These are phyloP conservation scores for Chaetomidium leptoderma DNA, from an alignment of 495 filamentous ascomycete genomes.

Conservation along the genomic window DNA sequence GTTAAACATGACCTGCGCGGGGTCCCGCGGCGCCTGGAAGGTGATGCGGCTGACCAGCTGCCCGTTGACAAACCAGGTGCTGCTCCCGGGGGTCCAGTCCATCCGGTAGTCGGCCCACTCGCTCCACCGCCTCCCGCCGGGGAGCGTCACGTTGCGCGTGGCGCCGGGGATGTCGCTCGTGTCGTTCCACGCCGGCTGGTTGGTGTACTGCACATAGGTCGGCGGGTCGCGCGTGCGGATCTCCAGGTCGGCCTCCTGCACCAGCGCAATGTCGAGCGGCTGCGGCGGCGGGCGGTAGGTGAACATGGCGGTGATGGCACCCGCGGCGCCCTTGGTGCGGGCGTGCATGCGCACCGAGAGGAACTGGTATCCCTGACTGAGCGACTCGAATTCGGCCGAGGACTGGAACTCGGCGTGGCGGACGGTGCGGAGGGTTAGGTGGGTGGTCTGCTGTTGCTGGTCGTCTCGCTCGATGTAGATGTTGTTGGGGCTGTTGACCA, in stretches of 20 bases:
- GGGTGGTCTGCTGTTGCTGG: conserved; percentile 39
- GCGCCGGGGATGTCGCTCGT: conserved; percentile 44
- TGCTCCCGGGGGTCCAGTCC: conserved; percentile 61
- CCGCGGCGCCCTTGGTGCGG: conserved; percentile 47
- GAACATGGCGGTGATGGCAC: conserved; percentile 43
- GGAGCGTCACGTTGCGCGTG: conserved; percentile 44
- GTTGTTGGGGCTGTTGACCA: conserved; percentile 62
- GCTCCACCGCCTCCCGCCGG: conserved; percentile 51
- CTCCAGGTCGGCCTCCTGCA: conserved; percentile 75
- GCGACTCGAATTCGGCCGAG: conserved; percentile 61
- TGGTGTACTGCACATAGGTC: conserved; percentile 61
- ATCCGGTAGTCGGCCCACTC: conserved; percentile 65
- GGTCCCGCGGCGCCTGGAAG: conserved; percentile 59
- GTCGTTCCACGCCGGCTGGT: conserved; percentile 57
- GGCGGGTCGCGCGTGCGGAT: conserved; percentile 60
- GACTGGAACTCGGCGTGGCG: conserved; percentile 54
- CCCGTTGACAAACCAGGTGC: conserved; percentile 64
- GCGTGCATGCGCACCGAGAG: conserved; percentile 59
- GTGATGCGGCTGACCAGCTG: conserved; percentile 51
- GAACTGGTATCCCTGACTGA: conserved; percentile 51
- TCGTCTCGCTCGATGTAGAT: conserved; percentile 51
- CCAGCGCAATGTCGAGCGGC: conserved; percentile 31
- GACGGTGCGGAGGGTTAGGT: conserved; percentile 59
- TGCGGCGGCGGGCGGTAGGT: conserved; percentile 41
- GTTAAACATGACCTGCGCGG: conserved; percentile 62